Base-by-base conservation (phyloP, 2,329 filamentous ascomycete species). In the Magnaporthiopsis rhizophila region DNA sequence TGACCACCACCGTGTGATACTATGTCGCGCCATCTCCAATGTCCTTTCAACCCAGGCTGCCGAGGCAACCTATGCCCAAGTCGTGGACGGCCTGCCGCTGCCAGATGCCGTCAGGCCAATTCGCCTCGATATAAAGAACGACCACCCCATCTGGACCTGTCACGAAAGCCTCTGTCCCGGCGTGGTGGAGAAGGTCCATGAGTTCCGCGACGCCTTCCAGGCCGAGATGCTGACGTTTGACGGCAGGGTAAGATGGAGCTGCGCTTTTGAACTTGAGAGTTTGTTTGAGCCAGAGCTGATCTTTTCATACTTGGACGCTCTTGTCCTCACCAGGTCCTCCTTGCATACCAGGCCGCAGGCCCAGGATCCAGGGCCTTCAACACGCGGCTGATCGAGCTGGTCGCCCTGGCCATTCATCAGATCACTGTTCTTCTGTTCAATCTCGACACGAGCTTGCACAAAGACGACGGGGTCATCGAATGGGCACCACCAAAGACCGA, bases 301-400 rank as follows among this genome's bases (percentile, higher is more conserved):
- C n/a, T n/a, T n/a, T n/a, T n/a, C n/a, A n/a, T n/a, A n/a, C n/a
- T n/a, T n/a, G n/a, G n/a, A n/a, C n/a, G n/a, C n/a, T n/a, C n/a
- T n/a, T n/a, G n/a, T n/a, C n/a, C n/a, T n/a, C n/a, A n/a, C n/a
- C n/a, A 74, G 73, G 65, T 71, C 26, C 26, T 75, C 3, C 36
- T 65, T 53, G 68, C 64, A 0, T 75, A 69, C 64, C 67, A 68
- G 26, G 67, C 69, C 12, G 68, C 72, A 0, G 59, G 67, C 1
- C 67, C 60, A 1, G 69, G 66, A 3, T 73, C 73, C 8, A 60
- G 65, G 15, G 63, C 66, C 0, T 77, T 74, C 60, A 65, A 72
- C 0, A 69, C 68, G 24, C 66, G 70, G 0, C 67, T 77, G 7
- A 70, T 76, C 9, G 74, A 77, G 62, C 56, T 77, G 2, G 64